A percentile compares a stretch with the other conserved stretches of the same genome.
Conservation (phyloP, 768 basidiomycete species). For the Phlegmacium glaucopus region DNA sequence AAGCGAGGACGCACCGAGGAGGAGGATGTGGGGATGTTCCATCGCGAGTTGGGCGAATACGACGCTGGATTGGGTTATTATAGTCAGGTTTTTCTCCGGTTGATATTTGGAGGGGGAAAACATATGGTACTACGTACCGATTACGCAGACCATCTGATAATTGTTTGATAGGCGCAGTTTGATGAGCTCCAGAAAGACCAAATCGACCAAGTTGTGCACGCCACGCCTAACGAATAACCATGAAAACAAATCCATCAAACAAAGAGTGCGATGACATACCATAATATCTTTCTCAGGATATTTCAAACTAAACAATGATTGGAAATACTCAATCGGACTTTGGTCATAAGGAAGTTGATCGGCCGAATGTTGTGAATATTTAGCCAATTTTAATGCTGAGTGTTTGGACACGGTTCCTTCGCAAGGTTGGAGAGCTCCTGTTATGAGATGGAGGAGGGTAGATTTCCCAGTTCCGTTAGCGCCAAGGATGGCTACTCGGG, state of each 20-base stretch:
- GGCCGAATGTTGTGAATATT: conserved; percentile 98
- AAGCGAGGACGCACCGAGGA: conserved; percentile 50
- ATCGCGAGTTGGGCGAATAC: conserved; percentile 96
- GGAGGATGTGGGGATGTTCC: conserved; percentile 95
- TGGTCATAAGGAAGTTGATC: conserved; percentile 96
- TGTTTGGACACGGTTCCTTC: conserved; percentile 91
- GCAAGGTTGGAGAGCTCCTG: conserved; percentile 69
- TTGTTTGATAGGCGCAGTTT: conserved; percentile 90
- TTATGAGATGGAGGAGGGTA: conserved; percentile 46
- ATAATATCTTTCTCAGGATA: conserved; percentile 92
- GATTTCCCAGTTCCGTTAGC: conserved; percentile 89
- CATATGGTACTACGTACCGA: conserved; percentile 60
- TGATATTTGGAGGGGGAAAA: not conserved
- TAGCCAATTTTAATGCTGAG: conserved; percentile 87
- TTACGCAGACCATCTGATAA: conserved; percentile 96
- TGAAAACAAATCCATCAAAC: not conserved
- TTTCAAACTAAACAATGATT: conserved; percentile 70
- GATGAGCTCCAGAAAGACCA: conserved; percentile 91
- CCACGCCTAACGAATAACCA: conserved; percentile 63
- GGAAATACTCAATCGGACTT: conserved; percentile 93
- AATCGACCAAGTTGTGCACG: conserved; percentile 92
- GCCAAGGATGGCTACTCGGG: conserved; percentile 90
- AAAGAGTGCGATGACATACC: conserved; percentile 27
- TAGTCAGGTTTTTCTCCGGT: not conserved
- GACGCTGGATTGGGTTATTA: conserved; percentile 49